Conservation (phyloP, 768 basidiomycete species). For the Tylopilus felleus region DNA sequence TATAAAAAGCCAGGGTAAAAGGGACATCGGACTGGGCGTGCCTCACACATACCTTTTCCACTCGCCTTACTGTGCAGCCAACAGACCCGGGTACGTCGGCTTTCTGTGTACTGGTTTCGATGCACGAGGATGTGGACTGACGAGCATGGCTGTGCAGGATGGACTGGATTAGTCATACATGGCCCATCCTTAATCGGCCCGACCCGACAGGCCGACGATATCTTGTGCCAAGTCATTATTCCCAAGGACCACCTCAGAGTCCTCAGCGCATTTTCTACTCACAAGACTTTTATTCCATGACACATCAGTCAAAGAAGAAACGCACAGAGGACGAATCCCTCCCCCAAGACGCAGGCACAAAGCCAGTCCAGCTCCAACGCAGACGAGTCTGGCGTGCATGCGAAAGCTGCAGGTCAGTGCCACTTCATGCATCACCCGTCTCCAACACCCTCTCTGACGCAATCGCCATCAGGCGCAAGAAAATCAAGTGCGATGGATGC, state of each 20-base stretch:
- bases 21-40: conserved; percentile 8
- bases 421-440: conserved; percentile 17
- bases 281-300: conserved; percentile 46
- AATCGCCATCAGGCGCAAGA: conserved; percentile 63
- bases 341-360: conserved; percentile 54
- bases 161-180: conserved; percentile 34
- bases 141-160: conserved; percentile 27
- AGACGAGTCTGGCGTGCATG: conserved; percentile 85
- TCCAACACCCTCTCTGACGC: conserved; percentile 17
- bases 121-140: conserved; percentile 22
- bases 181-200: conserved; percentile 30
- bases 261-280: conserved; percentile 29
- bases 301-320: conserved; percentile 74
- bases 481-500: conserved; percentile 89
- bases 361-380: conserved; percentile 76
- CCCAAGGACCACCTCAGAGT: conserved; percentile 15
- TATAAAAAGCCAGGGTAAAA: conserved; percentile 29
- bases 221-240: conserved; percentile 27
- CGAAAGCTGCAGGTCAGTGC: conserved; percentile 77
- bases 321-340: conserved; percentile 55
- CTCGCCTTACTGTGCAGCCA: conserved; percentile 4
- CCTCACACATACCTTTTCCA: conserved; percentile 25
- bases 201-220: conserved; percentile 37
- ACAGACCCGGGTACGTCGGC: conserved; percentile 17
- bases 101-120: conserved; percentile 8